A percentile compares a stretch with the other conserved stretches of the same genome.
Conservation (phyloP, 2,329 filamentous ascomycete genomes). For the Paecilomyces fulvus region DNA sequence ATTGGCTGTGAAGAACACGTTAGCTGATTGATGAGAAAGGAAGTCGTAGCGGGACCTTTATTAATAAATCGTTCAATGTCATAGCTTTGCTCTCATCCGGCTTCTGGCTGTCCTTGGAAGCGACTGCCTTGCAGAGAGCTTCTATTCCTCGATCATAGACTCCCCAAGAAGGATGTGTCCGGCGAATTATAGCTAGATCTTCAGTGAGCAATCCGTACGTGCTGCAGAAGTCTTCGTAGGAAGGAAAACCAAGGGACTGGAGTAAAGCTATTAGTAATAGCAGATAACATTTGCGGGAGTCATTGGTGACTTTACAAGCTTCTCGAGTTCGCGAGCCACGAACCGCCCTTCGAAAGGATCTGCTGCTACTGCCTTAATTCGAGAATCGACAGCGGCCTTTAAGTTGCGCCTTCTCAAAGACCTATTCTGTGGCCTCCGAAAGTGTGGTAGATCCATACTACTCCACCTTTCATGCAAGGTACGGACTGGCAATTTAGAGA, state of each 20-base stretch:
- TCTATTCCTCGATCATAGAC: constrained; percentile 80
- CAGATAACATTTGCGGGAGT: constrained; percentile 24
- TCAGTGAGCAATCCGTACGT: constrained; percentile 81
- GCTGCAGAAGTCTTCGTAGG: constrained; percentile 86
- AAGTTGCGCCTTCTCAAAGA: constrained; percentile 21
- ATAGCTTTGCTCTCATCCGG: constrained; percentile 64
- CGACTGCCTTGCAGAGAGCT: constrained; percentile 65
- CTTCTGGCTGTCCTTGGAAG: constrained; percentile 57
- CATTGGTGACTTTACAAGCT: constrained; percentile 34
- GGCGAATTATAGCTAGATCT: constrained; percentile 62
- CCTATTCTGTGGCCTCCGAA: constrained; percentile 17
- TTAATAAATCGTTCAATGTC: constrained; percentile 75
- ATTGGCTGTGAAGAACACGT: constrained; percentile 57
- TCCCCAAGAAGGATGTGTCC: constrained; percentile 64
- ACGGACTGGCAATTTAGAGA: constrained; percentile 14
- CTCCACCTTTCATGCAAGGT: constrained; percentile 40
- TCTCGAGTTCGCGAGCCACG: constrained; percentile 47
- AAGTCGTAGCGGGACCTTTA: constrained; percentile 56
- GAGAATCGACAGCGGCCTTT: constrained; percentile 19
- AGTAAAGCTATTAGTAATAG: constrained; percentile 28
- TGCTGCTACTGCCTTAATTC: constrained; percentile 33
- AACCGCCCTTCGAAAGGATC: constrained; percentile 47
- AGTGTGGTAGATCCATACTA: constrained; percentile 39
- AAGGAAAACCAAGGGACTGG: constrained; percentile 71
- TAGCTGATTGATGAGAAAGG: constrained; percentile 4